Base-by-base conservation (phyloP, 2,329 filamentous ascomycete species). In the Thielaviopsis musarum region DNA sequence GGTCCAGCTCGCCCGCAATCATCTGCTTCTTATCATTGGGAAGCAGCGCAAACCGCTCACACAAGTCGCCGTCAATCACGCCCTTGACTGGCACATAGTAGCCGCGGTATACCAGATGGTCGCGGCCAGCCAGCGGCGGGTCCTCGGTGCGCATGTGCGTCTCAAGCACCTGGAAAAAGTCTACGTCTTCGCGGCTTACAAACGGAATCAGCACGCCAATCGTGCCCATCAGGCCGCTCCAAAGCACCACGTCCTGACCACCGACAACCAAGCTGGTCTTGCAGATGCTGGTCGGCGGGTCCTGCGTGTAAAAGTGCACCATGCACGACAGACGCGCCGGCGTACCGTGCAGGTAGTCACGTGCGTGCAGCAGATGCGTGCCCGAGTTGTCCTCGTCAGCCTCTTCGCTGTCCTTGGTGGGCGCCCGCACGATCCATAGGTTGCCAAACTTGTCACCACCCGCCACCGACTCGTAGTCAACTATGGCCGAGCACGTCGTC, bases 391-490 rank as follows among this genome's bases (percentile, higher is more conserved):
- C 88, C 70, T 96, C 93, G 66, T 98, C 93, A 0, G 90, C 87
- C 69, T 94, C 88, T 64, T 90, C 85, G 45, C 88, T 95, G 7
- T 85, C 84, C 69, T 95, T 93, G 62, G 84, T 76, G 0, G 91
- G 90, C 66, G 88, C 93, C 54, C 93, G 86, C 30, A 98, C 78
- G 52, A 98, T 81, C 84, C 90, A 98, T 17, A 98, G 73, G 66
- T 98, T 98, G 62, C 93, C 94, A 65, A 98, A 99, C 69, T 96
- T 97, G 74, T 99, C 93, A 41, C 91, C 91, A 41, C 91, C 93
- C 2, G 90, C 91, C 24, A 88, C 83, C 1, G 93, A 95, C 69
- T 98, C 93, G 70, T 98, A 99, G 72, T 99, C 93, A 1, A 97
- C 84, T 89, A 98, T 95, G 2, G 90, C 81, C 0, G 87, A 86